Conservation (phyloP, 2,329 filamentous ascomycete genomes). For the Botrytis hyacinthi region DNA sequence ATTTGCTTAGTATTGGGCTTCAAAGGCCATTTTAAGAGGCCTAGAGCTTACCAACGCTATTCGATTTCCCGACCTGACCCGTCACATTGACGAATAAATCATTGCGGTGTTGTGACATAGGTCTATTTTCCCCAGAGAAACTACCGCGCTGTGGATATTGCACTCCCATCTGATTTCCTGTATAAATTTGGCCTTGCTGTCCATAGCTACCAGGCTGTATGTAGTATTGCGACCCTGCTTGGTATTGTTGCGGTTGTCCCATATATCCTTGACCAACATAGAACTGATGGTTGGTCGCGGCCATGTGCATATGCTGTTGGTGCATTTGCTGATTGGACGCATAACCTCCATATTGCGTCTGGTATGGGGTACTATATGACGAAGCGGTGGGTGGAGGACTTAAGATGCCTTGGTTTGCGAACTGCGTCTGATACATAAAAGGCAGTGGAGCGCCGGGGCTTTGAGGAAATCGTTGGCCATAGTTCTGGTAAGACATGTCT, state of each 20-base stretch:
- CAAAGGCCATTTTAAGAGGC: neutral
- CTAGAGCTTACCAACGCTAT: slow-evolving; percentile 35
- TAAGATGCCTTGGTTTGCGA: slow-evolving; percentile 23
- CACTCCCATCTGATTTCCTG: slow-evolving; percentile 19
- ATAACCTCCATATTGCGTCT: slow-evolving; percentile 34
- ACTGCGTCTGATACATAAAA: slow-evolving; percentile 32
- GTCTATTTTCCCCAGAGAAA: slow-evolving; percentile 29
- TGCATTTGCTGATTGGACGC: slow-evolving; percentile 25
- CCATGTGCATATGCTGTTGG: slow-evolving; percentile 25
- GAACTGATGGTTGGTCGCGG: slow-evolving; percentile 28
- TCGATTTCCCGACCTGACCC: slow-evolving; percentile 22
- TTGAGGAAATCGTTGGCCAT: slow-evolving; percentile 29
- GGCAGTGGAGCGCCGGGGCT: slow-evolving; percentile 25
- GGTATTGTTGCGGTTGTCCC: slow-evolving; percentile 28
- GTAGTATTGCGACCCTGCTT: slow-evolving; percentile 29
- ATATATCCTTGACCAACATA: slow-evolving; percentile 33
- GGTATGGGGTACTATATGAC: slow-evolving; percentile 34
- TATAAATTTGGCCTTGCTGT: slow-evolving; percentile 30
- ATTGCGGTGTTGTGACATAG: slow-evolving; percentile 24
- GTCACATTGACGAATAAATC: slow-evolving; percentile 23
- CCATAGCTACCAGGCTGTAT: slow-evolving; percentile 32
- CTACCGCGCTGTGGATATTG: slow-evolving; percentile 28
- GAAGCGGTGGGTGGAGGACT: slow-evolving; percentile 25
- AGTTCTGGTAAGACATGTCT: slow-evolving; percentile 32
- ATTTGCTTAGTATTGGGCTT: slow-evolving; percentile 19